A percentile compares a stretch with the other conserved stretches of the same genome.
phyloP scores from a whole-genome alignment of 2,329 filamentous ascomycete genomes.

The Alternaria sp. region DNA sequence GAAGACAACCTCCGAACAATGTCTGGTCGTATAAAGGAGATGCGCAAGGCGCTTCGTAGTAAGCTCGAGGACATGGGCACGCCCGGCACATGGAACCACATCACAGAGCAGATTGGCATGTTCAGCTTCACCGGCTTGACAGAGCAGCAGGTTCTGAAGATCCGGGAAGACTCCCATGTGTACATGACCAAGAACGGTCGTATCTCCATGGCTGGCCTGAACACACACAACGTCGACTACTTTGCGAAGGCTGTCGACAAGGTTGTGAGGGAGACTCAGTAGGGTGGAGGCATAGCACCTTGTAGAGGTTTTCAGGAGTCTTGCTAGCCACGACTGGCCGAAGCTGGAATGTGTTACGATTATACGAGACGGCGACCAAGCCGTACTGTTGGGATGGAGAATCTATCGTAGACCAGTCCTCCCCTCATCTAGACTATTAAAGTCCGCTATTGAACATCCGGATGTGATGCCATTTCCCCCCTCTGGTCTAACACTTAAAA shows the following conservation, averaged over 20 bases:
- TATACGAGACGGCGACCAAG: not conserved
- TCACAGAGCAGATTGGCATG: conserved; percentile 99
- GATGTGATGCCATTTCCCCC: not conserved
- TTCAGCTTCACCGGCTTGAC: conserved; percentile 89
- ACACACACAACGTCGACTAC: conserved; percentile 90
- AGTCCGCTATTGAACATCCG: not conserved
- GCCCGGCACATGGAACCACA: conserved; percentile 93
- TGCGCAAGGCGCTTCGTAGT: conserved; percentile 78
- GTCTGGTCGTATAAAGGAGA: conserved; percentile 92
- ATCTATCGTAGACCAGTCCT: not conserved
- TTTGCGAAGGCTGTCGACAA: conserved; percentile 88
- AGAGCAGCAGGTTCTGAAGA: conserved; percentile 73
- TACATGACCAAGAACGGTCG: conserved; percentile 98
- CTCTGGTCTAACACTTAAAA: not conserved
- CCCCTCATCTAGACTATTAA: not conserved
- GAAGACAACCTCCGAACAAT: conserved; percentile 90
- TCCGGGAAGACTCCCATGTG: conserved; percentile 74
- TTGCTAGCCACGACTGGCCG: not conserved
- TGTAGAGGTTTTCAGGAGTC: not conserved
- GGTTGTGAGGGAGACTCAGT: conserved; percentile 68
- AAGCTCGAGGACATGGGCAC: conserved; percentile 86
- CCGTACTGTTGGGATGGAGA: not conserved
- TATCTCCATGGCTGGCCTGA: conserved; percentile 98
- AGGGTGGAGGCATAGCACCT: conserved; percentile 10
- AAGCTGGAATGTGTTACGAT: not conserved